A percentile compares a stretch with the other conserved stretches of the same genome.
phyloP scores from a whole-genome alignment of 768 basidiomycete species.

The Tubosaeta brunneosetosa region DNA sequence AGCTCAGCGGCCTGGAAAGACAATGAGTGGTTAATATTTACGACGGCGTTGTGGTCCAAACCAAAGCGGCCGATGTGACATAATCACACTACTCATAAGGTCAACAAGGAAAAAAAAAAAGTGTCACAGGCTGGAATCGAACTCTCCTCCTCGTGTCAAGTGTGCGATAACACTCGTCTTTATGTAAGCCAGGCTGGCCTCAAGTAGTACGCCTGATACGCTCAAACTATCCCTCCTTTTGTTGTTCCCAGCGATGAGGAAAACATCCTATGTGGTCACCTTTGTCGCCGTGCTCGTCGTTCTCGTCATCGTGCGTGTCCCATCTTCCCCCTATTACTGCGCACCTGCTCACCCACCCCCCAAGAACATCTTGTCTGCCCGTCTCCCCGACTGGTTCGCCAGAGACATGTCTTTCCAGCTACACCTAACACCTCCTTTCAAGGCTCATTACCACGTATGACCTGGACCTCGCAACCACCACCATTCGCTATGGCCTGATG shows the following conservation, averaged over 20 bases:
- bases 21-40: no score
- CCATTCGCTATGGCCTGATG: conserved; percentile 55
- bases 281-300: conserved; percentile 52
- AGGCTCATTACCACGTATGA: conserved; percentile 37
- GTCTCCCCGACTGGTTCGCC: conserved; percentile 61
- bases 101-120: conserved; percentile 6
- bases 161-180: no score
- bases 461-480: conserved; percentile 43
- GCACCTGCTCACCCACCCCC: neutral
- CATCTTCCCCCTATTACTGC: neutral
- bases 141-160: conserved; percentile 40
- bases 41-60: no score
- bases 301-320: conserved; percentile 46
- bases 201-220: conserved; percentile 20
- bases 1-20: no score
- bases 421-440: conserved; percentile 28
- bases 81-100: no score
- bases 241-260: conserved; percentile 47
- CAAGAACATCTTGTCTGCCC: conserved; percentile 55
- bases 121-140: conserved; percentile 37
- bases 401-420: conserved; percentile 14
- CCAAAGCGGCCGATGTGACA: no score
- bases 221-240: neutral
- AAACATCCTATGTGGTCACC: conserved; percentile 62
- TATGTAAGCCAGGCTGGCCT: neutral